A percentile compares a stretch with the other conserved stretches of the same genome.
Conservation (phyloP, 257 asterid genomes). For the Solanum stenotomum region DNA sequence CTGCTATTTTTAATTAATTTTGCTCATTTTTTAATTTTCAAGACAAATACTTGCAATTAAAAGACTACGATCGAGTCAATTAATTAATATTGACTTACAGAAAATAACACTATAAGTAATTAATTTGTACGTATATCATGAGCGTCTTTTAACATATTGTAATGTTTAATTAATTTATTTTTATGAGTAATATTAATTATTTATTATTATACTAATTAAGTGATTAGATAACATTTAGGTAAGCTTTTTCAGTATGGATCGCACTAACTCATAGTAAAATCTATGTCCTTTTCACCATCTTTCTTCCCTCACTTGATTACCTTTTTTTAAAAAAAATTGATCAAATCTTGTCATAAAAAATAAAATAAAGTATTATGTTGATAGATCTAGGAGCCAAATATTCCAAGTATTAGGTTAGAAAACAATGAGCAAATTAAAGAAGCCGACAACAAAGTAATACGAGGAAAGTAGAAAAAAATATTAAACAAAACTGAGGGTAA, state of each 20-base stretch:
- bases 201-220: background rate
- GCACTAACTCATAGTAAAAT: background rate
- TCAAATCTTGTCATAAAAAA: background rate
- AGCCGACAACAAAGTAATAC: background rate
- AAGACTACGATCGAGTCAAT: background rate
- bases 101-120: background rate
- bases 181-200: background rate
- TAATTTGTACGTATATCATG: background rate
- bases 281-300: background rate
- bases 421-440: background rate
- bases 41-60: background rate
- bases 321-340: background rate
- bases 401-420: background rate
- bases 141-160: background rate
- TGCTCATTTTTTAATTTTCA: background rate
- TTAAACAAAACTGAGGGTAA: background rate
- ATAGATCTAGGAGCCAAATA: background rate
- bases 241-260: background rate
- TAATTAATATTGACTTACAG: background rate
- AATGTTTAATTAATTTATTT: background rate
- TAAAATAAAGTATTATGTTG: background rate
- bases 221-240: background rate
- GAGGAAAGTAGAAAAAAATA: background rate
- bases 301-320: background rate
- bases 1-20: background rate